A percentile compares a stretch with the other conserved stretches of the same genome.
phyloP scores from a whole-genome alignment of 2,329 filamentous ascomycete species.

The Anthostomella pinea region DNA sequence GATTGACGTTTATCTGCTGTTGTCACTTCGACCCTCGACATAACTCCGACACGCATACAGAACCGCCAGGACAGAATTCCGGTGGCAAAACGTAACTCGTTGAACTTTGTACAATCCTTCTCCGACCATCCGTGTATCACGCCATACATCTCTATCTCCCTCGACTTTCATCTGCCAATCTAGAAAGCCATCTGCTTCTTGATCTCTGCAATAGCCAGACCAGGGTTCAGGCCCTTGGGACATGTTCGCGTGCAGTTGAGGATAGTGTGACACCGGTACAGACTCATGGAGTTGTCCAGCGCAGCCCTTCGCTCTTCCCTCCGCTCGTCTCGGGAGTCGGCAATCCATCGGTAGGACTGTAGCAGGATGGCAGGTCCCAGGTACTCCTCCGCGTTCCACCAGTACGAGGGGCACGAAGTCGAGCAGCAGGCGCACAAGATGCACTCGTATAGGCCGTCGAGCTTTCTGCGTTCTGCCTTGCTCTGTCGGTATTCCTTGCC shows the following conservation, averaged over 20 bases:
- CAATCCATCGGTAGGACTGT: conserved; percentile 97
- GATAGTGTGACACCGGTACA: conserved; percentile 99
- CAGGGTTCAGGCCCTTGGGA: conserved; percentile 97
- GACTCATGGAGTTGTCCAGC: conserved; percentile 96
- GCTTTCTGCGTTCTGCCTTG: conserved; percentile 90
- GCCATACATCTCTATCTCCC: not conserved
- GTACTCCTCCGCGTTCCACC: conserved; percentile 99
- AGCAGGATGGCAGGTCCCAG: conserved; percentile 94
- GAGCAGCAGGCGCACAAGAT: conserved; percentile 99
- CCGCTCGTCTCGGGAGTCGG: conserved; percentile 90
- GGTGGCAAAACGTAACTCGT: conserved; percentile 20
- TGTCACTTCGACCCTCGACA: no score
- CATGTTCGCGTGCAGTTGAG: conserved; percentile 97
- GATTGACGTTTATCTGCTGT: no score
- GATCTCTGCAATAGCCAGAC: conserved; percentile 92
- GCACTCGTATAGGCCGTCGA: conserved; percentile 98
- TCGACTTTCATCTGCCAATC: not conserved
- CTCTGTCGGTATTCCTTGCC: conserved; percentile 90
- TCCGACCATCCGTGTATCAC: no score
- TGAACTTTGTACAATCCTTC: conserved; percentile 23
- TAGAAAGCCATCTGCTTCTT: conserved; percentile 89
- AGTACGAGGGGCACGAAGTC: conserved; percentile 99
- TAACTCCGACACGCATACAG: no score
- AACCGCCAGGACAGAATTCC: conserved; percentile 14
- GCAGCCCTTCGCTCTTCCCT: conserved; percentile 83